Conservation (phyloP, 2,329 filamentous ascomycete genomes). For the Chalaropsis thielavioides region DNA sequence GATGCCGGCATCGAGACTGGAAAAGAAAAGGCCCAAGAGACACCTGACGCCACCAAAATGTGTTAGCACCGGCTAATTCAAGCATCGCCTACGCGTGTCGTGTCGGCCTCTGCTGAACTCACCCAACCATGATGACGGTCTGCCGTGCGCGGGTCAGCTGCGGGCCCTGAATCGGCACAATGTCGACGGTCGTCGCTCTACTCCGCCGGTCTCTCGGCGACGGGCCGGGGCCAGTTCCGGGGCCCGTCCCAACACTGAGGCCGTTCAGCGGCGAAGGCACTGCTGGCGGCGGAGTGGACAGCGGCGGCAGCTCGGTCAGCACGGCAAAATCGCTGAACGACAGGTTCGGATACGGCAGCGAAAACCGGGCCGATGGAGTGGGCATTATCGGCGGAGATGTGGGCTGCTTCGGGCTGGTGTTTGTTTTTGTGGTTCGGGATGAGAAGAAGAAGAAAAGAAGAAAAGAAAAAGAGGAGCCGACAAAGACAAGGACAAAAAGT, state of each 20-base stretch:
- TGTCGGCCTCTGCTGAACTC: background rate
- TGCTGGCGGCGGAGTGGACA: slow-evolving; percentile 7
- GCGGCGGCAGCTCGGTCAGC: slow-evolving; percentile 13
- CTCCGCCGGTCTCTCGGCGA: slow-evolving; percentile 11
- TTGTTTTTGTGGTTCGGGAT: background rate
- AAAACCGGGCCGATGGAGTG: slow-evolving; percentile 19
- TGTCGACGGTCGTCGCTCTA: slow-evolving; percentile 11
- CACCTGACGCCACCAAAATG: slow-evolving; percentile 22
- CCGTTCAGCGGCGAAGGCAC: background rate
- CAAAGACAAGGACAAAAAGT: background rate
- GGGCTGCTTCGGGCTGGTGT: background rate
- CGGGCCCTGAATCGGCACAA: slow-evolving; percentile 14
- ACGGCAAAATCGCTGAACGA: slow-evolving; percentile 24
- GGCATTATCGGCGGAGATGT: slow-evolving; percentile 6
- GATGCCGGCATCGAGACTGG: slow-evolving; percentile 43
- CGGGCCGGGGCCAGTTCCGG: background rate
- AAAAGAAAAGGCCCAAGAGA: slow-evolving; percentile 40
- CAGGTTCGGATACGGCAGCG: slow-evolving; percentile 26
- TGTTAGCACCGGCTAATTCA: slow-evolving; percentile 18
- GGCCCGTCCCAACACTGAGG: background rate
- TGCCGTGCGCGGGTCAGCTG: slow-evolving; percentile 13
- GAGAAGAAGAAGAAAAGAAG: background rate
- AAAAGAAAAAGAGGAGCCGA: no score
- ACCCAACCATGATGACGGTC: slow-evolving; percentile 18
- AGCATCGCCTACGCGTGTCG: background rate